Conservation (phyloP, 495 filamentous ascomycete species). For the Annulohypoxylon nitens region DNA sequence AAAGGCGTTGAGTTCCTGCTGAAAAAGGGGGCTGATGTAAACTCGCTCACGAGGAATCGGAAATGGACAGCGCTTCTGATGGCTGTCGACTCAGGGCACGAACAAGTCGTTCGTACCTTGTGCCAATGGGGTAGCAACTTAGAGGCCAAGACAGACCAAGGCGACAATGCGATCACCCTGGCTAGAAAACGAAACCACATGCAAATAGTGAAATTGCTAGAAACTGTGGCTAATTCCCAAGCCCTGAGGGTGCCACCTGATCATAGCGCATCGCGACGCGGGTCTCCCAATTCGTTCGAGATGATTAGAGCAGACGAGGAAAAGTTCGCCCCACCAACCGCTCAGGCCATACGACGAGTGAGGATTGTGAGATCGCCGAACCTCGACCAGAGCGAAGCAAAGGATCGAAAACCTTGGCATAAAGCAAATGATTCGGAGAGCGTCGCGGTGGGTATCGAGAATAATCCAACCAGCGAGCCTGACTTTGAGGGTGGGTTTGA, state of each 20-base stretch:
- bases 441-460: not conserved
- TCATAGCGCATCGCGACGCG: not conserved
- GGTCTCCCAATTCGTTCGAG: conserved; percentile 5
- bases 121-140: not conserved
- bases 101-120: not conserved
- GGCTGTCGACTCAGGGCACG: not conserved
- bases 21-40: not conserved
- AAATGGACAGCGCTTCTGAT: conserved; percentile 6
- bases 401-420: too few species aligned
- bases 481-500: conserved; percentile 15
- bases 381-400: too few species aligned
- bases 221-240: not conserved
- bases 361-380: conserved; percentile 2
- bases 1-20: not conserved
- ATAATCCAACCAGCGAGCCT: not conserved
- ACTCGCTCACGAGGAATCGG: not conserved
- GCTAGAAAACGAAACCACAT: not conserved
- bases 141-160: not conserved
- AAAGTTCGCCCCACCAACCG: not conserved
- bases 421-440: not conserved
- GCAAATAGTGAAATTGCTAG: not conserved
- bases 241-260: not conserved
- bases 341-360: not conserved
- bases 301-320: conserved; percentile 9
- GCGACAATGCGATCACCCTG: not conserved